Base-by-base conservation (phyloP, 140 eudicot species). In the Anethum foeniculum region DNA sequence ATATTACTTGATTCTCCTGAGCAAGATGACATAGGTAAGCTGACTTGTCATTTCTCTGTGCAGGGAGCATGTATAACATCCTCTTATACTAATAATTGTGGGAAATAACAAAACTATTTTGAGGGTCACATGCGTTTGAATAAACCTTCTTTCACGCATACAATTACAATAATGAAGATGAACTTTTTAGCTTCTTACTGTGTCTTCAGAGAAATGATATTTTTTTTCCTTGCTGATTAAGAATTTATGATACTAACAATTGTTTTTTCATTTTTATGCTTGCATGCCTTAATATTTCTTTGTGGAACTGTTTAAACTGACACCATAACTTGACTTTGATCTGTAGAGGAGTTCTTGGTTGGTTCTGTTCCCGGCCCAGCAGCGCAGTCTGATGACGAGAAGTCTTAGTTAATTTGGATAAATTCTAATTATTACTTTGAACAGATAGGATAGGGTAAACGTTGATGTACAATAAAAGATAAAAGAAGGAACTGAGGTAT, bases 1-100 rank as follows among this genome's bases (percentile, higher is more conserved):
- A 92, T 95, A 77, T 83, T 95, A 82, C 99, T 95, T 39, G 95
- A 95, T 86, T 92, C 99, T 79, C 99, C 96, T 0, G 97, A 95
- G 80, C 97, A 86, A 81, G 97, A 95, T 74, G 97, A 92, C 86
- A 86, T 95, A 71, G 99, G 99, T 95, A 87, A 85, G 83, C 49
- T 47, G 49, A 46, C 49, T 46, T 54, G 64, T 15, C 25, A 23
- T 54, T 54, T n/a, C 27, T 54, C 6, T 54, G 64, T 54, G 64
- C 10, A 54, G 64, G 27, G 64, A 54, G 64, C 64, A 19, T 54
- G n/a, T 54, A 54, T 54, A 21, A 54, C 27, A 19, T 54, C 10
- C 10, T 19, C 1, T 21, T 19, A 54, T 54, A 19, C 64, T 54
- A 54, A 5, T 19, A 18, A 21, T 6, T 54, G 0, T 8, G 49